Evolutionary conservation across 306 rosid species (phyloP).

Genomic region (Cotoneaster glaucophyllus): DNA sequence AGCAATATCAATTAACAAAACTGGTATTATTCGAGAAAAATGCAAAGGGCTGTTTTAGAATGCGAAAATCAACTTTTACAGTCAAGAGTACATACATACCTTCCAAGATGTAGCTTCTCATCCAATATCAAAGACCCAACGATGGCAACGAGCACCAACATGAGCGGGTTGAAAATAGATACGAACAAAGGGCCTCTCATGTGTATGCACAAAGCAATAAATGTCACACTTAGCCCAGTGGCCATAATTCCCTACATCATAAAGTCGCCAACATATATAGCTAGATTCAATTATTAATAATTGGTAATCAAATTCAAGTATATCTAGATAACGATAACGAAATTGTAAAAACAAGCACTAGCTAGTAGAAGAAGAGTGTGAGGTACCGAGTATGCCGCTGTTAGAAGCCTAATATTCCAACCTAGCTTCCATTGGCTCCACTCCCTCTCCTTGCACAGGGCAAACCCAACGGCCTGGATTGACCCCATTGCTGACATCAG

Average conservation of each 20-base stretch:
- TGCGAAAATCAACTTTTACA: background rate
- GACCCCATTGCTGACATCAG: constrained; percentile 52
- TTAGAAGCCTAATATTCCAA: constrained; percentile 55
- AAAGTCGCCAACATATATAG: background rate
- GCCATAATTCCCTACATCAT: constrained; percentile 40
- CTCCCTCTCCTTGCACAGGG: constrained; percentile 44
- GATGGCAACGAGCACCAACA: constrained; percentile 42
- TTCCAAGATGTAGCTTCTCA: constrained; percentile 45
- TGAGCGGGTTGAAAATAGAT: constrained; percentile 39
- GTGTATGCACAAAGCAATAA: constrained; percentile 30
- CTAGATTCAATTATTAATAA: background rate
- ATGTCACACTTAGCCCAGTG: constrained; percentile 23
- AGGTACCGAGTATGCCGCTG: constrained; percentile 49
- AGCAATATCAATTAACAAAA: background rate
- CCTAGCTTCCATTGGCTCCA: constrained; percentile 61
- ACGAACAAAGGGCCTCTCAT: constrained; percentile 53
- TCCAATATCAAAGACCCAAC: constrained; percentile 28
- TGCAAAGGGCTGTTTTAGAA: background rate
- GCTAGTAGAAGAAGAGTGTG: background rate
- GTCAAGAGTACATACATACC: constrained; percentile 16
- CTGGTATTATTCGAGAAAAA: too few relatives aligned
- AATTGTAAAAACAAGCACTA: background rate
- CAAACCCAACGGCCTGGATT: constrained; percentile 39
- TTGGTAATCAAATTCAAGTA: background rate
- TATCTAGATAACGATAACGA: too few relatives aligned